phyloP scores from a whole-genome alignment of 1,139 yeast genomes.

The Yamadazyma atlantica region DNA sequence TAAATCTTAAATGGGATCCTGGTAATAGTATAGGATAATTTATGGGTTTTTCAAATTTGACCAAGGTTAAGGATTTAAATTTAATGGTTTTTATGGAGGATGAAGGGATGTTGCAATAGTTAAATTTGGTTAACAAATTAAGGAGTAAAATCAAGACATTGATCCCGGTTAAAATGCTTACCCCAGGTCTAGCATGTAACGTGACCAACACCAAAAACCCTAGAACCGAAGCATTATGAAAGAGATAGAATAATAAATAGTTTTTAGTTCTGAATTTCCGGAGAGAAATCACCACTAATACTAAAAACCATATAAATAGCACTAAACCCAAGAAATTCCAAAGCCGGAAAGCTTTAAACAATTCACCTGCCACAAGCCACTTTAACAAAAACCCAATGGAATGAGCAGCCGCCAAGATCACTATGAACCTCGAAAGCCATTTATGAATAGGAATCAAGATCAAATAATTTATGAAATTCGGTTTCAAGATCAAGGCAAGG shows the following conservation, averaged over 20 bases:
- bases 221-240: slow-evolving; percentile 34
- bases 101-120: slow-evolving; percentile 7
- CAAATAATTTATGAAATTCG: slow-evolving; percentile 50
- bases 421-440: slow-evolving; percentile 73
- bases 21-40: slow-evolving; percentile 29
- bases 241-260: slow-evolving; percentile 33
- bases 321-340: slow-evolving; percentile 65
- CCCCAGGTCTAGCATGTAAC: slow-evolving; percentile 48
- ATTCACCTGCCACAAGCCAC: slow-evolving; percentile 41
- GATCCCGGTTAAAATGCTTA: slow-evolving; percentile 21
- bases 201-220: slow-evolving; percentile 29
- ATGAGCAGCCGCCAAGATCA: slow-evolving; percentile 55
- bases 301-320: slow-evolving; percentile 40
- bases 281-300: slow-evolving; percentile 56
- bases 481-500: slow-evolving; percentile 59
- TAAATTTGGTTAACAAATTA: slow-evolving; percentile 23
- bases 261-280: slow-evolving; percentile 24
- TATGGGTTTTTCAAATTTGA: slow-evolving; percentile 25
- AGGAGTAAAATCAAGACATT: slow-evolving; percentile 20
- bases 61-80: slow-evolving; percentile 24
- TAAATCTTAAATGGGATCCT: slow-evolving; percentile 39
- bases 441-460: slow-evolving; percentile 64
- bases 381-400: slow-evolving; percentile 51
- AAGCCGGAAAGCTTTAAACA: slow-evolving; percentile 40
- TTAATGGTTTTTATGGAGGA: slow-evolving; percentile 5